Base-by-base conservation (phyloP, 768 basidiomycete species). In the Kwoniella bestiolae region DNA sequence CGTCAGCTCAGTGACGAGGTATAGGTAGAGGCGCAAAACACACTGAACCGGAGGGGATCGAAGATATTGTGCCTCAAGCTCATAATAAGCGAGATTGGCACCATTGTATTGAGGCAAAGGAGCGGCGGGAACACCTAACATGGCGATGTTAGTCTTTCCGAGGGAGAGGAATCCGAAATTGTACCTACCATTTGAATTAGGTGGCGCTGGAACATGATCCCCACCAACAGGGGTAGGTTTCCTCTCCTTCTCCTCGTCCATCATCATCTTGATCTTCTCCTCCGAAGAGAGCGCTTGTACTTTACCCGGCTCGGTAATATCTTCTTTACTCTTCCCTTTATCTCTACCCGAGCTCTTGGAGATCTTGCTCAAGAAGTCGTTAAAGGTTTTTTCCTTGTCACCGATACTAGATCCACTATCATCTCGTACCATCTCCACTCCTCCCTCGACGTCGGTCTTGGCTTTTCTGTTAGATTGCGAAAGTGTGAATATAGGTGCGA, bases 401-500 rank as follows among this genome's bases (percentile, higher is more conserved):
- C 16, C 38, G n/a, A 59, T 34, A 59, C 63, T 64, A n/a, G 45
- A 26, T 21, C 55, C 53, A 26, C 55, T 56, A 25, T 45, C 56
- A 31, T 50, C 60, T 52, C 46, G 6, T 21, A 50, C 49, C 60
- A 61, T 61, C 23, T 46, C 29, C 3, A 61, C 23, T 16, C 49
- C 60, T 14, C 28, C 57, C 9, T 29, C 35, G 16, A 28, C 23
- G 6, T 35, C 46, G 16, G 18, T 28, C 16, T 52, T 47, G n/a
- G 35, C 29, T 5, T 38, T 38, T 31, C 25, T 28, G 23, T n/a
- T 26, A 12, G 47, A 29, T 26, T 38, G 35, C 1, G 55, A 45
- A 16, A 31, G 25, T 6, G 29, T 34, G 41, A 60, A 60, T 35
- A 60, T 66, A 12, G 65, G 65, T 29, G 59, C 65, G 23, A 66